Evolutionary conservation across 2,329 filamentous ascomycete species (phyloP).

Genomic region (Mollisiaceae sp.): DNA sequence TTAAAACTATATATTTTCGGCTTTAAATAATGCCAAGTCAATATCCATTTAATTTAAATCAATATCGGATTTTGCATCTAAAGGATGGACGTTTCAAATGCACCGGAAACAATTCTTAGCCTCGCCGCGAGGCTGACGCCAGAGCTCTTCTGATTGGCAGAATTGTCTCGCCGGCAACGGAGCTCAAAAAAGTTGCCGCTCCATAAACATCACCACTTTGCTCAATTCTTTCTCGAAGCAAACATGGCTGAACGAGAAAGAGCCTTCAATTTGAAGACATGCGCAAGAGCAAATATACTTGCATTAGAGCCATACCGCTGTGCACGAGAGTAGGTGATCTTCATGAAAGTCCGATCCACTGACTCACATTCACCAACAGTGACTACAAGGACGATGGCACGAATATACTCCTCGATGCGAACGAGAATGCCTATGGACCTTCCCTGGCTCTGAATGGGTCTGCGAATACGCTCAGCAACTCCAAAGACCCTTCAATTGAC

Average conservation of each 20-base stretch:
- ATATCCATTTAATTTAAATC: too few species aligned
- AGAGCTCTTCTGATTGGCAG: background rate
- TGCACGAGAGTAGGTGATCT: constrained; percentile 74
- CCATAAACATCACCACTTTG: constrained; percentile 9
- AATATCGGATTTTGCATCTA: too few species aligned
- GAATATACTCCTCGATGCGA: constrained; percentile 95
- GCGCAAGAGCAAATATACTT: constrained; percentile 78
- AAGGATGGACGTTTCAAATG: too few species aligned
- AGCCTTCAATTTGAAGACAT: constrained; percentile 74
- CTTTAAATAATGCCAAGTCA: background rate
- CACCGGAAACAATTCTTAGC: background rate
- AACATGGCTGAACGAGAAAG: constrained; percentile 48
- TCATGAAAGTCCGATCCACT: constrained; percentile 26
- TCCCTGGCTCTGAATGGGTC: constrained; percentile 62
- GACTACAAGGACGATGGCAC: constrained; percentile 99
- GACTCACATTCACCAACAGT: constrained; percentile 55
- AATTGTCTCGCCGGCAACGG: constrained; percentile 9
- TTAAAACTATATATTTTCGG: background rate
- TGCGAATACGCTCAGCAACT: constrained; percentile 45
- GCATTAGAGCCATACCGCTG: constrained; percentile 80
- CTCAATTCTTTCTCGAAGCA: constrained; percentile 11
- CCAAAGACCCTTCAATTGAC: constrained; percentile 66
- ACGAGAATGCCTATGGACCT: constrained; percentile 95
- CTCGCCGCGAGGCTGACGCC: background rate
- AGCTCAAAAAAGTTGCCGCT: constrained; percentile 16